These are phyloP conservation scores for Beauveria caledonica DNA, from an alignment of 2,329 filamentous ascomycete genomes.

Conservation along the genomic window DNA sequence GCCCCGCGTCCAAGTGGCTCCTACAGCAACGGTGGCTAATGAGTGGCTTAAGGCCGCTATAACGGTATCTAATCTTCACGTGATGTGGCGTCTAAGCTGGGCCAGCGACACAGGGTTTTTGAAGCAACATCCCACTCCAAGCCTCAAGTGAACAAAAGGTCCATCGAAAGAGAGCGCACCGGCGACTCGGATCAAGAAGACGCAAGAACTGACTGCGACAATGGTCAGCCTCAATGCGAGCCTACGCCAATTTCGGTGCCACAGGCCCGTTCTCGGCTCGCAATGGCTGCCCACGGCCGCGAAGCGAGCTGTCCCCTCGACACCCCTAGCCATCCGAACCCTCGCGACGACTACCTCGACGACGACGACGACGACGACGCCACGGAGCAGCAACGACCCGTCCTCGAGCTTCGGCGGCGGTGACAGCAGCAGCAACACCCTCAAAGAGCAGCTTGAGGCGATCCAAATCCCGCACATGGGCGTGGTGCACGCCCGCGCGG, in stretches of 20 bases:
- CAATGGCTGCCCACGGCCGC: conserved; percentile 20
- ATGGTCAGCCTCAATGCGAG: conserved; percentile 29
- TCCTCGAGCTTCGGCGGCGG: not conserved
- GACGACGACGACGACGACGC: not conserved
- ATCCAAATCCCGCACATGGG: conserved; percentile 24
- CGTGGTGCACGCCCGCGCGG: conserved; percentile 55
- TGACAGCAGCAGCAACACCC: conserved; percentile 14
- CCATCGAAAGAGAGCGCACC: conserved; percentile 6
- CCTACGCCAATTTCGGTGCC: conserved; percentile 29
- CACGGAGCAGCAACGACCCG: not conserved
- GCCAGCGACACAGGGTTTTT: conserved; percentile 7
- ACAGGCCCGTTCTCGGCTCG: conserved; percentile 21
- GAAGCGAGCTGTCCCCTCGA: conserved; percentile 2
- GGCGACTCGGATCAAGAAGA: not conserved
- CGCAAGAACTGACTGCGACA: conserved; percentile 12
- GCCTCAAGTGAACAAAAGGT: conserved; percentile 1
- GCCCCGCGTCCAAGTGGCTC: conserved; percentile 26
- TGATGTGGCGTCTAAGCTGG: conserved; percentile 16
- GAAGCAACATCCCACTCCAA: not conserved
- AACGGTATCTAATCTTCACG: conserved; percentile 18
- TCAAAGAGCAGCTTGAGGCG: conserved; percentile 16
- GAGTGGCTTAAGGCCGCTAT: conserved; percentile 9
- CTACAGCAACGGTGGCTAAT: conserved; percentile 18
- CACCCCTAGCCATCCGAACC: conserved; percentile 12
- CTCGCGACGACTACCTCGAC: not conserved